Evolutionary conservation across 768 basidiomycete species (phyloP).

Genomic region (Amanita brunnescens): DNA sequence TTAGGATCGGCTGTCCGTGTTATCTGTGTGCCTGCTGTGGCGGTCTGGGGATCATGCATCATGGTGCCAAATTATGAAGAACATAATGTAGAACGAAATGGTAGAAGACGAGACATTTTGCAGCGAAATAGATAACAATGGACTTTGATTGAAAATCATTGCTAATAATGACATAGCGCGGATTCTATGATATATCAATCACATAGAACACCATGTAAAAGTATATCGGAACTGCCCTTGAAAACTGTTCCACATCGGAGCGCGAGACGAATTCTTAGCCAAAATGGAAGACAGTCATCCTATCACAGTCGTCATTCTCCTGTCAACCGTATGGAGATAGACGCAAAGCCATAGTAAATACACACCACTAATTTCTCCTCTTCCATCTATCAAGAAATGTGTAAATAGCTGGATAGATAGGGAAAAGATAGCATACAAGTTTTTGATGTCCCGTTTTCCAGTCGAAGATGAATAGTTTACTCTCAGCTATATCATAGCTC

Average conservation of each 20-base stretch:
- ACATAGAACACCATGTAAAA: too few species aligned
- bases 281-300: not conserved
- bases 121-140: too few species aligned
- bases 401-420: not conserved
- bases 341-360: slow-evolving; percentile 17
- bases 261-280: too few species aligned
- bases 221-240: too few species aligned
- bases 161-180: too few species aligned
- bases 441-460: slow-evolving; percentile 32
- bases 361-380: slow-evolving; percentile 14
- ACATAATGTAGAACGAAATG: not conserved
- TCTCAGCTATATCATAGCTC: slow-evolving; percentile 10
- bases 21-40: slow-evolving; percentile 69
- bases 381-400: slow-evolving; percentile 9
- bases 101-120: too few species aligned
- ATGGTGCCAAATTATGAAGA: not conserved
- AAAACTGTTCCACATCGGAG: too few species aligned
- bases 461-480: slow-evolving; percentile 32
- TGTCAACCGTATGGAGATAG: not conserved
- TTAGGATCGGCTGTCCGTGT: slow-evolving; percentile 53
- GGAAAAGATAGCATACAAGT: slow-evolving; percentile 16
- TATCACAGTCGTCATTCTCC: not conserved
- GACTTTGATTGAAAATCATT: too few species aligned
- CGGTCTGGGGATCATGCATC: slow-evolving; percentile 43
- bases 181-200: too few species aligned